Conservation (phyloP, 495 filamentous ascomycete species). For the Platismatia glauca region DNA sequence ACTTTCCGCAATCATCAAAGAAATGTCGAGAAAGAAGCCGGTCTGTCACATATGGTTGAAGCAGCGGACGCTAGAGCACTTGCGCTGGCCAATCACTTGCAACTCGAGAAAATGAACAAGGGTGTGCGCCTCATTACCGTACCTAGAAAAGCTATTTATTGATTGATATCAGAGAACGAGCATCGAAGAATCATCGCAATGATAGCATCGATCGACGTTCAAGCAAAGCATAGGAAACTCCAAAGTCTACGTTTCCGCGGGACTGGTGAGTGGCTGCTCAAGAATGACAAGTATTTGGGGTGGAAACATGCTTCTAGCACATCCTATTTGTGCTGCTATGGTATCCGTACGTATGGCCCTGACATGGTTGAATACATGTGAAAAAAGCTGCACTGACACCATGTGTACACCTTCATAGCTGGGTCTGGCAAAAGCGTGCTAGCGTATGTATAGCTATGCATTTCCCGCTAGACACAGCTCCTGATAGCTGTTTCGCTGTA, state of each 20-base stretch:
- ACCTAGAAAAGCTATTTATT: not conserved
- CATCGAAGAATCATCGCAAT: constrained; percentile 11
- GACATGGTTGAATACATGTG: not conserved
- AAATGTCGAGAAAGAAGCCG: constrained; percentile 24
- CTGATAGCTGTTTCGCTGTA: not conserved
- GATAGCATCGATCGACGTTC: constrained; percentile 13
- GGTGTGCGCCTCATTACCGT: not conserved
- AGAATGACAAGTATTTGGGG: constrained; percentile 4
- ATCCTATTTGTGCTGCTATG: constrained; percentile 19
- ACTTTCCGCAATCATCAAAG: constrained; percentile 19
- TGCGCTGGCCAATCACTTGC: constrained; percentile 11
- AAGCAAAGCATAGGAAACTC: constrained; percentile 15
- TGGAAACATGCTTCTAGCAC: constrained; percentile 13
- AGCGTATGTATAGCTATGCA: constrained; percentile 6
- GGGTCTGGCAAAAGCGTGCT: constrained; percentile 24
- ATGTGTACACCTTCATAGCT: not conserved
- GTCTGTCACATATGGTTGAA: constrained; percentile 23
- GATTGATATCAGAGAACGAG: constrained; percentile 12
- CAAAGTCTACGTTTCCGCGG: constrained; percentile 13
- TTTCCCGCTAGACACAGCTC: not conserved
- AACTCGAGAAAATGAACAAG: constrained; percentile 13
- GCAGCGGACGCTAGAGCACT: constrained; percentile 19
- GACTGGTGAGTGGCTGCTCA: constrained; percentile 19
- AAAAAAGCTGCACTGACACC: not conserved
- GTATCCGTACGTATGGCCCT: constrained; percentile 21